These are phyloP conservation scores for Fusarium euwallaceae DNA, from an alignment of 2,329 filamentous ascomycete species.

Conservation along the genomic window DNA sequence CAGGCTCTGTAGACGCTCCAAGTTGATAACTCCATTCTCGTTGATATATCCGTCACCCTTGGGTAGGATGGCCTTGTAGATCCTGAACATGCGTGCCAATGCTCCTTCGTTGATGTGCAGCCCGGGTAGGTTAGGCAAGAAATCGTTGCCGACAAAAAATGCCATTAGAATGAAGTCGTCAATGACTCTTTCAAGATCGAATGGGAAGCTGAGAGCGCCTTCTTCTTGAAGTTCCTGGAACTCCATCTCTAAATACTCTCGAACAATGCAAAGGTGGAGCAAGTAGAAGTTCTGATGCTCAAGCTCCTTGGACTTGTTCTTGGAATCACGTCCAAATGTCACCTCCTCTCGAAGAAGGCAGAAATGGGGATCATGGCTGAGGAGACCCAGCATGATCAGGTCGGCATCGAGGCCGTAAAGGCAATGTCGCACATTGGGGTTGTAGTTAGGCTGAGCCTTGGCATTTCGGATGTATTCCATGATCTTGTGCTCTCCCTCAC, in stretches of 20 bases:
- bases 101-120: slow-evolving; percentile 99
- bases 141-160: slow-evolving; percentile 99
- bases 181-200: slow-evolving; percentile 95
- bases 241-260: slow-evolving; percentile 96
- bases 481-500: slow-evolving; percentile 99
- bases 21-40: slow-evolving; percentile 91
- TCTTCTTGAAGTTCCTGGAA: slow-evolving; percentile 91
- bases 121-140: slow-evolving; percentile 94
- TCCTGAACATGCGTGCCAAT: slow-evolving; percentile 94
- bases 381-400: slow-evolving; percentile 96
- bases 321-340: slow-evolving; percentile 90
- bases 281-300: slow-evolving; percentile 99
- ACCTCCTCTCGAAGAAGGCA: slow-evolving; percentile 97
- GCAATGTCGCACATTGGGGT: slow-evolving; percentile 94
- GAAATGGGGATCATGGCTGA: slow-evolving; percentile 98
- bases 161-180: slow-evolving; percentile 99
- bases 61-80: slow-evolving; percentile 92
- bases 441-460: slow-evolving; percentile 93
- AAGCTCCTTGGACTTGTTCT: slow-evolving; percentile 92
- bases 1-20: slow-evolving; percentile 81
- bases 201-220: slow-evolving; percentile 79
- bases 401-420: slow-evolving; percentile 97
- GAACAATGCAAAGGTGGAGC: slow-evolving; percentile 96
- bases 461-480: slow-evolving; percentile 99
- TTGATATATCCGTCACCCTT: slow-evolving; percentile 95